Evolutionary conservation across 805 yeast genomes (phyloP), one percentile per base, ranked within the genome.

Genomic region (Starmerella powellii): DNA sequence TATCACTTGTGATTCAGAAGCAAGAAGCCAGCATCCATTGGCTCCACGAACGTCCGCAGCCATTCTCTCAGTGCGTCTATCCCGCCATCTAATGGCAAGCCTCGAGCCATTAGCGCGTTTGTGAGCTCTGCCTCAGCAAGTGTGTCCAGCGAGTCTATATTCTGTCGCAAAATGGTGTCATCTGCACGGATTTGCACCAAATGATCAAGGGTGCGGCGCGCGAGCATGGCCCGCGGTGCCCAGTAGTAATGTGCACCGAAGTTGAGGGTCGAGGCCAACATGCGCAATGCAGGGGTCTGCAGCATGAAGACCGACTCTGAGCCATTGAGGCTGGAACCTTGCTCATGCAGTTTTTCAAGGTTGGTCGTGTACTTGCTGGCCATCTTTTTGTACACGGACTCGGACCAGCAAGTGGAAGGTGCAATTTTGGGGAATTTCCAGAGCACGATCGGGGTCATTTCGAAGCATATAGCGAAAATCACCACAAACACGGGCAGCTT

Each of bases 401-500:
- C 38, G 2, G 54, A 45, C 34, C 38, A 53, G 57, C 84, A 78
- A 0, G 82, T 78, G 46, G 68, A 69, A 0, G 84, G 86, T 3
- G 78, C 67, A 12, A 78, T 51, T 31, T 66, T 66, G 0, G 86
- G 85, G 37, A 76, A 59, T 1, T 63, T 45, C 41, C 65, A 68
- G 45, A 78, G 68, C 6, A 78, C 46, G 0, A 72, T 36, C 1
- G 81, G 73, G 0, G 81, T 74, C 37, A 64, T 49, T 51, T 78
- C 85, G 55, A 74, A 73, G 46, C 74, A 69, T 1, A 76, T 51
- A n/a, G 69, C 57, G 45, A 75, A 70, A 1, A 76, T 51, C 1
- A 72, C 51, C 1, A 70, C 79, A 62, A 78, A 78, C n/a, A 67
- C 23, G 3, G 84, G 84, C 21, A 78, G 59, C 54, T 73, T 75